Evolutionary conservation across 495 filamentous ascomycete species (phyloP).

Genomic region (Rusavskia elegans): DNA sequence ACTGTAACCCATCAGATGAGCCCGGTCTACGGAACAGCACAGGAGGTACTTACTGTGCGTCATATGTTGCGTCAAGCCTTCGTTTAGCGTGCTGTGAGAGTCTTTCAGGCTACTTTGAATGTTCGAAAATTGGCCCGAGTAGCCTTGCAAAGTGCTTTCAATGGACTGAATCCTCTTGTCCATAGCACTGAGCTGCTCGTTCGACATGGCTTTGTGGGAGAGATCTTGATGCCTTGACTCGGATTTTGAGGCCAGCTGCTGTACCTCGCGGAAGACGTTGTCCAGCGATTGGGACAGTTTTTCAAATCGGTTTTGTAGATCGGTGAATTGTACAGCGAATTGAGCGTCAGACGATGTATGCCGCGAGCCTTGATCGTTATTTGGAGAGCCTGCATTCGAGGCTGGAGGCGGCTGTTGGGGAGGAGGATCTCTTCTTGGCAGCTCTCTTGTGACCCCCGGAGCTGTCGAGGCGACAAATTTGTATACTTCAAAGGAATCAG

Average conservation of each 20-base stretch:
- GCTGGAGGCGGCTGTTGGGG: slow-evolving; percentile 15
- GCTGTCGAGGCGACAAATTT: slow-evolving; percentile 48
- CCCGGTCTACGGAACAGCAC: not conserved
- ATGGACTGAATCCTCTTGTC: slow-evolving; percentile 39
- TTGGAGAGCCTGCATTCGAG: slow-evolving; percentile 12
- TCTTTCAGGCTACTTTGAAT: slow-evolving; percentile 58
- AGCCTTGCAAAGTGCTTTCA: slow-evolving; percentile 48
- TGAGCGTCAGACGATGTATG: slow-evolving; percentile 32
- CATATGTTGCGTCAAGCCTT: slow-evolving; percentile 38
- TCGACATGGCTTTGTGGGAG: slow-evolving; percentile 26
- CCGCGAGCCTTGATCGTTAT: slow-evolving; percentile 20
- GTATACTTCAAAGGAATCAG: slow-evolving; percentile 88
- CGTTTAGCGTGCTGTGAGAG: slow-evolving; percentile 50
- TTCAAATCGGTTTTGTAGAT: slow-evolving; percentile 70
- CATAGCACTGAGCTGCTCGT: slow-evolving; percentile 38
- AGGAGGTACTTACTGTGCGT: slow-evolving; percentile 20
- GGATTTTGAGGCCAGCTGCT: slow-evolving; percentile 19
- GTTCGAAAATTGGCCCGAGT: slow-evolving; percentile 49
- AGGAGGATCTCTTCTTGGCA: slow-evolving; percentile 22
- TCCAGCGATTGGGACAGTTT: slow-evolving; percentile 55
- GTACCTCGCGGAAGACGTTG: slow-evolving; percentile 49
- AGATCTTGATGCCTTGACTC: slow-evolving; percentile 47
- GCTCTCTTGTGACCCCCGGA: slow-evolving; percentile 11
- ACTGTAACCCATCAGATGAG: slow-evolving; percentile 22
- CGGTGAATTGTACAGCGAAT: slow-evolving; percentile 49